A percentile compares a stretch with the other conserved stretches of the same genome.
Conservation (phyloP, 805 yeast species). For the Debaryomyces castellii region DNA sequence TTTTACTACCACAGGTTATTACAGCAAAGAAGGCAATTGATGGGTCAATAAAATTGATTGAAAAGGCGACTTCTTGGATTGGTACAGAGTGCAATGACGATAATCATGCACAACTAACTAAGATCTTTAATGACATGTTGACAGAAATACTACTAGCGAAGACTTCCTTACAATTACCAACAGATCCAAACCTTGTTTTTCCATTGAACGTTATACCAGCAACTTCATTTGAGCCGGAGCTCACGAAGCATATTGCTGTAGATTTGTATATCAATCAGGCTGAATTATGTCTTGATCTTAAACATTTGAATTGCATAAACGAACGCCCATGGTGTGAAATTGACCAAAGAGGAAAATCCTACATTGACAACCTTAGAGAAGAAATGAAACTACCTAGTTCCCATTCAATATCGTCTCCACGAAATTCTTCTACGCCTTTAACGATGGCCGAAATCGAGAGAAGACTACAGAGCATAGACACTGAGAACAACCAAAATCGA, state of each 20-base stretch:
- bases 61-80: constrained; percentile 8
- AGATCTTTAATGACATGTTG: constrained; percentile 25
- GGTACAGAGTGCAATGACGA: constrained; percentile 8
- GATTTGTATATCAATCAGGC: constrained; percentile 62
- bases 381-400: constrained; percentile 42
- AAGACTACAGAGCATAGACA: constrained; percentile 12
- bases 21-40: constrained; percentile 46
- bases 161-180: constrained; percentile 34
- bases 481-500: constrained; percentile 1
- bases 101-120: constrained; percentile 15
- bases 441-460: constrained; percentile 22
- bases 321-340: constrained; percentile 65
- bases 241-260: constrained; percentile 47
- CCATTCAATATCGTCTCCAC: constrained; percentile 1
- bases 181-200: constrained; percentile 55
- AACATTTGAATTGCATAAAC: constrained; percentile 47
- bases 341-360: constrained; percentile 48
- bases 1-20: constrained; percentile 44
- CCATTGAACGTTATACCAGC: constrained; percentile 50
- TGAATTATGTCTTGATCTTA: constrained; percentile 61
- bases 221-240: constrained; percentile 42
- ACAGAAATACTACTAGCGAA: constrained; percentile 30
- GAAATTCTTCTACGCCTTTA: constrained; percentile 14
- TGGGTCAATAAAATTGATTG: constrained; percentile 28
- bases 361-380: constrained; percentile 58